Base-by-base conservation (phyloP, 495 filamentous ascomycete genomes). In the Aspergillus leporis region DNA sequence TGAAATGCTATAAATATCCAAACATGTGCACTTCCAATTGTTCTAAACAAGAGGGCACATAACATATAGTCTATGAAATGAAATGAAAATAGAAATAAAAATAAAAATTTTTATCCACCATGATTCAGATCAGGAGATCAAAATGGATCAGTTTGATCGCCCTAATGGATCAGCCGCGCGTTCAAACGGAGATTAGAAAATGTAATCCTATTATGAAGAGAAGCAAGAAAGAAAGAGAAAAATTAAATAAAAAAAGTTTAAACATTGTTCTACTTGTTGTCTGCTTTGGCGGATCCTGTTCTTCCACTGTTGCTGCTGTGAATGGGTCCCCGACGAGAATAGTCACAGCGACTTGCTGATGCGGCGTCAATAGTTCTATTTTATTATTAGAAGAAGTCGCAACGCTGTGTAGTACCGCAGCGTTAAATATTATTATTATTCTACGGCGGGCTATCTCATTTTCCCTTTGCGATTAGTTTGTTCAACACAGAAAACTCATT, bases 351-450 rank as follows among this genome's bases (percentile, higher is more conserved):
- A 41, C 8, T 5, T 41, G 30, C 58, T 40, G 49, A 59, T 45
- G 58, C 58, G 52, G 58, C 58, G 51, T 60, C 58, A 51, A 60
- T 59, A 53, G 56, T 59, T 48, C 21, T n/a, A 51, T 41, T 55
- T 55, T 55, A 60, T 58, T 58, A 58, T 58, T 58, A 58, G 55
- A 50, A 58, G 30, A n/a, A 40, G 49, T 32, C 28, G 49, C 49
- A 51, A 25, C 49, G 30, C 30, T 25, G 47, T 50, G 47, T 50
- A 28, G 45, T 21, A 48, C 45, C 45, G 25, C 45, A 21, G 45
- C 45, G n/a, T n/a, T n/a, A n/a, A n/a, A n/a, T n/a, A n/a, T n/a
- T n/a, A 25, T 48, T 19, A 48, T 21, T 32, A 18, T 30, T 32
- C 23, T 51, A 31, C 12, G 13, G 6, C 28, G 19, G 49, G 5